Evolutionary conservation across 2,329 filamentous ascomycete genomes (phyloP).

Genomic region (Talaromyces sp.): DNA sequence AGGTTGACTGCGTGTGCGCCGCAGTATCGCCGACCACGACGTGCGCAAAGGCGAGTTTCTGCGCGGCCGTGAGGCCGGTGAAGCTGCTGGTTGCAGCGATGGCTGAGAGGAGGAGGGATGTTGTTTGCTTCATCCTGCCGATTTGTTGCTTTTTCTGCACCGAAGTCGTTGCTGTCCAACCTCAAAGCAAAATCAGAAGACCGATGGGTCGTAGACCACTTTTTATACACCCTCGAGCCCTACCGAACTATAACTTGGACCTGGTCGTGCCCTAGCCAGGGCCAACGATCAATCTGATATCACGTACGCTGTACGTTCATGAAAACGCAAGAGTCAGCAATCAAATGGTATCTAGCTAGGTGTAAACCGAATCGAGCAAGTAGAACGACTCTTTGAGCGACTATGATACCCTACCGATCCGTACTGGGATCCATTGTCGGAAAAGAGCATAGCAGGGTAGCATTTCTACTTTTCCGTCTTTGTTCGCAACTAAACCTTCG

Average conservation of each 20-base stretch:
- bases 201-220: not conserved
- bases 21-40: slow-evolving; percentile 28
- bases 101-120: slow-evolving; percentile 11
- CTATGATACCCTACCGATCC: not conserved
- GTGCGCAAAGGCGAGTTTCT: slow-evolving; percentile 26
- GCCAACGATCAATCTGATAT: not conserved
- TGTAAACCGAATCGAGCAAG: not conserved
- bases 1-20: slow-evolving; percentile 8
- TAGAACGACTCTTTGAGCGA: not conserved
- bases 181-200: not conserved
- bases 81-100: slow-evolving; percentile 8
- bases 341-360: not conserved
- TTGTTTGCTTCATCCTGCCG: slow-evolving; percentile 14
- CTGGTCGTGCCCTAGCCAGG: not conserved
- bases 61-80: slow-evolving; percentile 8
- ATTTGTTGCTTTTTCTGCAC: not conserved
- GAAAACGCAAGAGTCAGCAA: not conserved
- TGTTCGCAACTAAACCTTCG: not conserved
- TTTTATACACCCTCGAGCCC: not conserved
- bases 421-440: not conserved
- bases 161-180: not conserved
- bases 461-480: not conserved
- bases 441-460: slow-evolving; percentile 5
- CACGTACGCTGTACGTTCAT: not conserved
- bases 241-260: not conserved